Evolutionary conservation across 192 early-diverging fungal genomes (phyloP).

Genomic region (Coemansia sp.): DNA sequence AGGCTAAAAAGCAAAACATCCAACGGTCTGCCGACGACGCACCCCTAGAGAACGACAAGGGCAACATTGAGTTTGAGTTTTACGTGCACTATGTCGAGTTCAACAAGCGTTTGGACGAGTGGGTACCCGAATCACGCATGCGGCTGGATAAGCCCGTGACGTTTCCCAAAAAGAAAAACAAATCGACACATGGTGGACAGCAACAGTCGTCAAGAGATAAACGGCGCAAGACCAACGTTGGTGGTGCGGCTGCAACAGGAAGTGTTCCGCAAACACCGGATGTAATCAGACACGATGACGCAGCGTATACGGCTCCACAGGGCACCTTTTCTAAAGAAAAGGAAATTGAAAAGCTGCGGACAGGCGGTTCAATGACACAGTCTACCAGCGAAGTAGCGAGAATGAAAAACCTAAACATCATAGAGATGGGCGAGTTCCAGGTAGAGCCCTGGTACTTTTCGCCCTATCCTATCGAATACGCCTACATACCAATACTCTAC

Average conservation of each 20-base stretch:
- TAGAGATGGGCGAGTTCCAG: slow-evolving; percentile 88
- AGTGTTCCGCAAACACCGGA: slow-evolving; percentile 47
- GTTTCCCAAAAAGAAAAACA: slow-evolving; percentile 66
- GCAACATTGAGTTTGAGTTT: slow-evolving; percentile 59
- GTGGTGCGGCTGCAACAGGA: slow-evolving; percentile 38
- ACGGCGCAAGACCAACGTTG: slow-evolving; percentile 51
- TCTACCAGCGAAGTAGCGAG: slow-evolving; percentile 88
- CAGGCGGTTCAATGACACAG: slow-evolving; percentile 95
- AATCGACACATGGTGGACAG: slow-evolving; percentile 12
- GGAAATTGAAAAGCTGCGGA: slow-evolving; percentile 93
- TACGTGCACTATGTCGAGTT: slow-evolving; percentile 97
- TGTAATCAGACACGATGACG: slow-evolving; percentile 36
- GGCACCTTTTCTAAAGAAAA: slow-evolving; percentile 84
- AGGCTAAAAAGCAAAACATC: slow-evolving; percentile 42
- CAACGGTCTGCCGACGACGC: slow-evolving; percentile 48
- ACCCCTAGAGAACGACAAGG: slow-evolving; percentile 33
- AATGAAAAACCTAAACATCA: slow-evolving; percentile 91
- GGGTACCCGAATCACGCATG: slow-evolving; percentile 69
- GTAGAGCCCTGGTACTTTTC: slow-evolving; percentile 99
- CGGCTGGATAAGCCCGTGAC: slow-evolving; percentile 66
- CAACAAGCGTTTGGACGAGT: slow-evolving; percentile 99
- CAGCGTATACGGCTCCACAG: slow-evolving; percentile 38
- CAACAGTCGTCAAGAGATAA: slow-evolving; percentile 38
- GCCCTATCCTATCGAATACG: slow-evolving; percentile 89
- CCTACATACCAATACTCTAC: slow-evolving; percentile 72